Base-by-base conservation (phyloP, 192 early-diverging fungal genomes). In the Hyaloraphidium curvatum region DNA sequence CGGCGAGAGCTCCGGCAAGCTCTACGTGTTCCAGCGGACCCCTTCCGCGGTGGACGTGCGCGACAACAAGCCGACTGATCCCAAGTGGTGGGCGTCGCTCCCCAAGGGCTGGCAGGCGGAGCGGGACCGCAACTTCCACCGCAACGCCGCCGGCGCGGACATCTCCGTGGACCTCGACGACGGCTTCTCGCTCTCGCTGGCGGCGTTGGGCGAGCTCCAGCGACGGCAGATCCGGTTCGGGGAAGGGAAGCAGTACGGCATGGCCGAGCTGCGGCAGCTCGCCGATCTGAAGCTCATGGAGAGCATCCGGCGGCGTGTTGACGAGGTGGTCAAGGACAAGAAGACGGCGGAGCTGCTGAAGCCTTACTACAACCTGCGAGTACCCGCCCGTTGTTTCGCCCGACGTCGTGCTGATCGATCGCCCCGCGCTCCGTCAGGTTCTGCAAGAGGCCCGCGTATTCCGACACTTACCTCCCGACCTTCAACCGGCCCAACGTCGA, bases 401-500 rank as follows among this genome's bases (percentile, higher is more conserved):
- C 17, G 11, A 11, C 35, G 11, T 37, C 35, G 35, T 13, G 11
- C 11, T 37, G 11, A 37, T 13, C 11, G 11, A 37, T 37, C 11
- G 11, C 35, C 11, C 17, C 17, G 35, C 11, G 17, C 17, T 17
- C 17, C 35, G 11, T 13, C 43, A 9, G 14, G 23, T 48, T 14
- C 17, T 48, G 43, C 19, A 48, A 48, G 19, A 14, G 43, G 7
- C 43, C 43, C 5, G 43, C 25, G 17, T 48, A 48, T 19, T 48
- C 43, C 17, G 43, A 48, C 43, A 48, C 43, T 14, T 48, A 48
- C 23, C 23, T 48, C 7, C 43, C 5, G 11, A 48, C 43, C 14
- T 48, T 48, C 19, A 48, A 48, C 43, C 43, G 43, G 7, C 43
- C 43, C 7, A 48, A 48, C 23, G 43, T 48, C 23, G 43, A 48